These are phyloP conservation scores for Spathaspora girioi DNA, from an alignment of 805 yeast genomes.

Conservation along the genomic window DNA sequence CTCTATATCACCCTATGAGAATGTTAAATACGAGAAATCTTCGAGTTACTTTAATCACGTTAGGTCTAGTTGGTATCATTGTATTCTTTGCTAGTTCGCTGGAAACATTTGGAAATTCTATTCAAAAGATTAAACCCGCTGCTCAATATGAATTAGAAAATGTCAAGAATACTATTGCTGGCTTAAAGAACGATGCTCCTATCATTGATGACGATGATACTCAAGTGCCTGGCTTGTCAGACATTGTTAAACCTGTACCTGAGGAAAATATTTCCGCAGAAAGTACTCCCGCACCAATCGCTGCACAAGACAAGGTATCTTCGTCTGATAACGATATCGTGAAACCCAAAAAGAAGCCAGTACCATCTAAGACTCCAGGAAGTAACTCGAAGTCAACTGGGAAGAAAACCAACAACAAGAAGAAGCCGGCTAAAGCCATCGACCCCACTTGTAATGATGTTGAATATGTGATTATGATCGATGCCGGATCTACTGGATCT, in stretches of 20 bases:
- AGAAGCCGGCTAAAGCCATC: background rate
- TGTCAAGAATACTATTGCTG: background rate
- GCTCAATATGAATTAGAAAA: slow-evolving; percentile 14
- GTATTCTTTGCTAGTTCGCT: slow-evolving; percentile 48
- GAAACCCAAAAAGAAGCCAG: slow-evolving; percentile 12
- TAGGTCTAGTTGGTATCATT: slow-evolving; percentile 48
- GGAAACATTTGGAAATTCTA: slow-evolving; percentile 26
- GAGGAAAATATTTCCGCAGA: too few relatives aligned
- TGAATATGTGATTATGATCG: slow-evolving; percentile 88
- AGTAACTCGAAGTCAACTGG: background rate
- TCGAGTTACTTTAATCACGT: slow-evolving; percentile 49
- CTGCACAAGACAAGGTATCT: background rate
- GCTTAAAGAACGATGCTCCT: slow-evolving; percentile 11
- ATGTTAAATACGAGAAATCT: slow-evolving; percentile 45
- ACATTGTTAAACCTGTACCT: too few relatives aligned
- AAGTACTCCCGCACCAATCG: too few relatives aligned
- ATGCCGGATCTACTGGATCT: slow-evolving; percentile 97
- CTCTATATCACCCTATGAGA: background rate
- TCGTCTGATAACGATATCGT: slow-evolving; percentile 2
- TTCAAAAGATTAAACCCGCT: slow-evolving; percentile 28
- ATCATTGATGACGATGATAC: slow-evolving; percentile 6
- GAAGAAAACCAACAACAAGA: too few relatives aligned
- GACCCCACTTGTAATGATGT: slow-evolving; percentile 27
- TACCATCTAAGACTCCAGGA: slow-evolving; percentile 1
- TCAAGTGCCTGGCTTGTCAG: too few relatives aligned